Conservation (phyloP, 2,329 filamentous ascomycete genomes). For the Aspergillus niger region DNA sequence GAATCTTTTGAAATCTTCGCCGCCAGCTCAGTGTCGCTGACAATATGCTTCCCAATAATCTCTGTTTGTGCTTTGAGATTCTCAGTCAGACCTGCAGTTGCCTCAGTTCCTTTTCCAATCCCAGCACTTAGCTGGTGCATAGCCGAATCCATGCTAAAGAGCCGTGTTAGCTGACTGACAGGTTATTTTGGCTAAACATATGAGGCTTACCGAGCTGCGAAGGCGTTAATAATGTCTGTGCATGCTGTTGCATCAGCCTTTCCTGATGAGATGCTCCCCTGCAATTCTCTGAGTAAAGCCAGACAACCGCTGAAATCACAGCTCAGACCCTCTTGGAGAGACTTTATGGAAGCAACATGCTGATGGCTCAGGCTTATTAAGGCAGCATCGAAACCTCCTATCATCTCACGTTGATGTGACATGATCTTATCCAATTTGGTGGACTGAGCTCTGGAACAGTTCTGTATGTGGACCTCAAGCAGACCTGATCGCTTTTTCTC, state of each 20-base stretch:
- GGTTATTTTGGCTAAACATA: no score
- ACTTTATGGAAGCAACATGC: constrained; percentile 16
- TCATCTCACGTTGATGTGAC: constrained; percentile 27
- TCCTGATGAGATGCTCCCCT: constrained; percentile 17
- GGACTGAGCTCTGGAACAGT: constrained; percentile 24
- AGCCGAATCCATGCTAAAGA: constrained; percentile 26
- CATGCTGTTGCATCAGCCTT: constrained; percentile 23
- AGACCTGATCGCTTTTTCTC: constrained; percentile 33
- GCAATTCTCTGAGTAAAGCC: constrained; percentile 18
- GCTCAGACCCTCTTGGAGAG: constrained; percentile 18
- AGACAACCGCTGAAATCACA: constrained; percentile 20
- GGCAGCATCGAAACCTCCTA: constrained; percentile 20
- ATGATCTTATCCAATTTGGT: constrained; percentile 24
- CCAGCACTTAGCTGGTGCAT: constrained; percentile 18
- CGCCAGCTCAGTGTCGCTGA: constrained; percentile 19
- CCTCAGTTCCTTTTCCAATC: constrained; percentile 19
- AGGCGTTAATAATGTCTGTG: constrained; percentile 18
- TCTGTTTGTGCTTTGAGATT: constrained; percentile 27
- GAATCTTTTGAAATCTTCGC: constrained; percentile 26
- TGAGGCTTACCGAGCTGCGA: constrained; percentile 28
- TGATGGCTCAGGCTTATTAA: constrained; percentile 20
- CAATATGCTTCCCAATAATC: constrained; percentile 21
- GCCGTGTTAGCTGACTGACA: neutral
- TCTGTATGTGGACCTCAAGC: constrained; percentile 38
- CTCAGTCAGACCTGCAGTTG: constrained; percentile 16